Conservation (phyloP, 345 rosid species). For the Aquilaria malaccensis region DNA sequence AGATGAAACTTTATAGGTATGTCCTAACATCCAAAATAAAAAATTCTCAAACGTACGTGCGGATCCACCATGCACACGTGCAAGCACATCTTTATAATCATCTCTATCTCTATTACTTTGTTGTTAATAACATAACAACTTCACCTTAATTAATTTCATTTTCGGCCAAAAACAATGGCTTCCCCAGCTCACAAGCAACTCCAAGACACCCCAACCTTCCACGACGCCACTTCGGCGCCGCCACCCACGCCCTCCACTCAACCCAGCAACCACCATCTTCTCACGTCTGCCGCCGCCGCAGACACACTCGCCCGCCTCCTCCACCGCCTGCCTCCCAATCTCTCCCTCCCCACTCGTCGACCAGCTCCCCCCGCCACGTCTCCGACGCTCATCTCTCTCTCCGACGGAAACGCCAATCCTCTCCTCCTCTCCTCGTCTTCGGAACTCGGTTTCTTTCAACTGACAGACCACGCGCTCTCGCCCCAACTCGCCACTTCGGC, state of each 20-base stretch:
- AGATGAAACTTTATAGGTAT: no score
- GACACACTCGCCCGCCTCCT: conserved; percentile 63
- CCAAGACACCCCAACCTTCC: conserved; percentile 27
- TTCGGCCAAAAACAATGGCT: conserved; percentile 19
- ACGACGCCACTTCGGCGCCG: conserved; percentile 62
- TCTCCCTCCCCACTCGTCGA: conserved; percentile 57
- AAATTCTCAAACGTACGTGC: neutral
- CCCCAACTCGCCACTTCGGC: conserved; percentile 53
- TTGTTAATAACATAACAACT: no score
- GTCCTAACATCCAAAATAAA: neutral
- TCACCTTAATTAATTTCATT: neutral
- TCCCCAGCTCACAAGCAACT: conserved; percentile 45
- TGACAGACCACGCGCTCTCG: conserved; percentile 32
- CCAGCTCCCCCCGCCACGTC: conserved; percentile 20
- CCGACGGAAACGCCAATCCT: conserved; percentile 11
- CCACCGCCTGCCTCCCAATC: conserved; percentile 70
- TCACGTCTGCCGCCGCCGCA: conserved; percentile 29
- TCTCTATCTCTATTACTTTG: neutral
- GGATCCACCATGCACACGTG: neutral
- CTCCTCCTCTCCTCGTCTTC: conserved; percentile 37
- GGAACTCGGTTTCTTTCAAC: conserved; percentile 49
- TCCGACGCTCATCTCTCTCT: conserved; percentile 37
- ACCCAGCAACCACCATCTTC: conserved; percentile 24
- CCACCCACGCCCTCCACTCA: conserved; percentile 76
- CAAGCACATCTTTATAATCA: neutral